Conservation (phyloP, 352 stramenopile species). For the Phytopythium sindhum region DNA sequence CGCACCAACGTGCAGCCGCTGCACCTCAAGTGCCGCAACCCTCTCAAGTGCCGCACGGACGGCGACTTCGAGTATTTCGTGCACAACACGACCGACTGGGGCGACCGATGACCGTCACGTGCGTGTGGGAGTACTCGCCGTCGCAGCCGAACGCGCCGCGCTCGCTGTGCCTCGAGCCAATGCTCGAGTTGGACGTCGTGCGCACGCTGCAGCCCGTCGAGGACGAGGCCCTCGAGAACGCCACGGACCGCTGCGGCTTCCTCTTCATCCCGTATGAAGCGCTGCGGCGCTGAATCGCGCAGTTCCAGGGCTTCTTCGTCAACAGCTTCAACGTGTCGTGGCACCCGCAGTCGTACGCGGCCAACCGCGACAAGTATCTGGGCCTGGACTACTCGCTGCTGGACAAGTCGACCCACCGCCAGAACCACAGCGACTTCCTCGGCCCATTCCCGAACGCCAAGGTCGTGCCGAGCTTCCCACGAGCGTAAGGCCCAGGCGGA, state of each 20-base stretch:
- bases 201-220: conserved; percentile 46
- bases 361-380: conserved; percentile 44
- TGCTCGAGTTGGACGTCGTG: conserved; percentile 69
- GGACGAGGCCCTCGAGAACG: conserved; percentile 65
- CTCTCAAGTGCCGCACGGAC: conserved; percentile 45
- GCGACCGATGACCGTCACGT: conserved; percentile 85
- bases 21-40: conserved; percentile 59
- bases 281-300: conserved; percentile 68
- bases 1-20: conserved; percentile 73
- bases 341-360: conserved; percentile 61
- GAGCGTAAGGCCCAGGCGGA: neutral
- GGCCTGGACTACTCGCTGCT: conserved; percentile 69
- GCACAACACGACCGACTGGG: conserved; percentile 76
- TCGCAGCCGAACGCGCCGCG: conserved; percentile 32
- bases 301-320: conserved; percentile 81
- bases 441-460: conserved; percentile 71
- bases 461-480: conserved; percentile 46
- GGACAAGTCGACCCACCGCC: conserved; percentile 55
- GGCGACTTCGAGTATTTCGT: conserved; percentile 74
- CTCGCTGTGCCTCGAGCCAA: conserved; percentile 68
- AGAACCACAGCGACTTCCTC: conserved; percentile 73
- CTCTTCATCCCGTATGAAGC: conserved; percentile 83
- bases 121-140: conserved; percentile 72
- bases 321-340: conserved; percentile 80
- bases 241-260: conserved; percentile 74